phyloP scores from a whole-genome alignment of 768 basidiomycete species.

The Crassisporium funariophilum region DNA sequence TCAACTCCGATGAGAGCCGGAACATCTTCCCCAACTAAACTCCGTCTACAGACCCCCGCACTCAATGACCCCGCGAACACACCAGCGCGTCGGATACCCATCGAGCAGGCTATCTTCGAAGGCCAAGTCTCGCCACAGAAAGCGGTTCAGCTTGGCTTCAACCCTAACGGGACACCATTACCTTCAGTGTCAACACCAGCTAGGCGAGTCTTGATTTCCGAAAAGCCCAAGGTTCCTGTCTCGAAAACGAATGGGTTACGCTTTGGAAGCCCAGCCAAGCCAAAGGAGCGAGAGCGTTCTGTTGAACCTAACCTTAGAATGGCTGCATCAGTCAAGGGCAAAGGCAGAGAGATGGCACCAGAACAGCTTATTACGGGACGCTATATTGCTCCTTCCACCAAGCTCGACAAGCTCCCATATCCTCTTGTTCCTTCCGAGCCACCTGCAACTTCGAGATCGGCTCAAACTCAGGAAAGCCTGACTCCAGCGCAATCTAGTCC shows the following conservation, averaged over 20 bases:
- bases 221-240: slow-evolving; percentile 21
- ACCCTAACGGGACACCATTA: slow-evolving; percentile 19
- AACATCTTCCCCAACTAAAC: slow-evolving; percentile 32
- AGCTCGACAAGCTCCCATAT: slow-evolving; percentile 33
- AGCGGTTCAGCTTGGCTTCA: slow-evolving; percentile 36
- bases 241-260: slow-evolving; percentile 13
- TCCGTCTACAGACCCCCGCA: slow-evolving; percentile 27
- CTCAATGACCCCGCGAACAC: slow-evolving; percentile 48
- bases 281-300: slow-evolving; percentile 12
- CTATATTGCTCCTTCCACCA: slow-evolving; percentile 9
- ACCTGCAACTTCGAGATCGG: neutral
- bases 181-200: slow-evolving; percentile 24
- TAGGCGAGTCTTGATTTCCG: slow-evolving; percentile 22
- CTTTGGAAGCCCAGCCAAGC: slow-evolving; percentile 17
- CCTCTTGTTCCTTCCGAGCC: slow-evolving; percentile 29
- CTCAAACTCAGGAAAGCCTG: slow-evolving; percentile 2
- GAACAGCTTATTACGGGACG: slow-evolving; percentile 1
- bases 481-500: slow-evolving; percentile 25
- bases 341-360: slow-evolving; percentile 18
- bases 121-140: slow-evolving; percentile 55
- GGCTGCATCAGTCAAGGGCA: slow-evolving; percentile 19
- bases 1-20: slow-evolving; percentile 26
- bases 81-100: slow-evolving; percentile 66
- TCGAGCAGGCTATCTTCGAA: slow-evolving; percentile 50
- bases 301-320: slow-evolving; percentile 10